Conservation (phyloP, 306 rosid species). For the Dalbergia cultrata region DNA sequence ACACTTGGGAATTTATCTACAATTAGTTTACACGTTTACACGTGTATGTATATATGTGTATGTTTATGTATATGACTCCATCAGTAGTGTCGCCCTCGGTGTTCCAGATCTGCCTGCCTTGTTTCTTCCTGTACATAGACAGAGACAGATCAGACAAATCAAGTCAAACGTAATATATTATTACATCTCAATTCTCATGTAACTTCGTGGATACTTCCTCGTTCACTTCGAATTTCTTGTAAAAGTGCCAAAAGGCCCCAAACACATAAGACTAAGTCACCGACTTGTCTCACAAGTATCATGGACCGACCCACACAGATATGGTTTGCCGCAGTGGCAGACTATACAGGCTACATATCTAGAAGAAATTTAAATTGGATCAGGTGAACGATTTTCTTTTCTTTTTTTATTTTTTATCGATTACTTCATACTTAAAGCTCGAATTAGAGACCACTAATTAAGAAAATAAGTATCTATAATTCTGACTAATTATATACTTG, state of each 20-base stretch:
- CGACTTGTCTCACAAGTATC: constrained; percentile 54
- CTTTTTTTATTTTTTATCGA: too few relatives aligned
- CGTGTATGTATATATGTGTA: background rate
- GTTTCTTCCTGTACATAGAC: constrained; percentile 26
- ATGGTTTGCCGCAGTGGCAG: constrained; percentile 26
- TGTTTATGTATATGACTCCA: constrained; percentile 27
- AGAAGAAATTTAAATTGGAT: background rate
- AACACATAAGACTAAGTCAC: constrained; percentile 52
- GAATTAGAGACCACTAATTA: too few relatives aligned
- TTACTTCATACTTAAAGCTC: too few relatives aligned
- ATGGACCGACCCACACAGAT: constrained; percentile 44
- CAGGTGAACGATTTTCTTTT: too few relatives aligned
- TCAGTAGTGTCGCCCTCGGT: background rate
- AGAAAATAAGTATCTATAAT: too few relatives aligned
- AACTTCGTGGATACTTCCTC: constrained; percentile 45
- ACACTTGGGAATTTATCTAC: too few relatives aligned
- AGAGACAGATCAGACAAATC: constrained; percentile 36
- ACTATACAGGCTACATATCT: background rate
- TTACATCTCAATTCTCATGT: constrained; percentile 3
- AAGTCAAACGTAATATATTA: constrained; percentile 44
- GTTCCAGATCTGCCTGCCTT: constrained; percentile 41
- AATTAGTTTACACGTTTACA: too few relatives aligned
- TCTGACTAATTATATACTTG: too few relatives aligned
- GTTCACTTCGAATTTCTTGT: background rate
- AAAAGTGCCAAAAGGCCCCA: constrained; percentile 37